A percentile compares a stretch with the other conserved stretches of the same genome.
phyloP scores from a whole-genome alignment of 768 basidiomycete species.

The Lactarius tabidus region DNA sequence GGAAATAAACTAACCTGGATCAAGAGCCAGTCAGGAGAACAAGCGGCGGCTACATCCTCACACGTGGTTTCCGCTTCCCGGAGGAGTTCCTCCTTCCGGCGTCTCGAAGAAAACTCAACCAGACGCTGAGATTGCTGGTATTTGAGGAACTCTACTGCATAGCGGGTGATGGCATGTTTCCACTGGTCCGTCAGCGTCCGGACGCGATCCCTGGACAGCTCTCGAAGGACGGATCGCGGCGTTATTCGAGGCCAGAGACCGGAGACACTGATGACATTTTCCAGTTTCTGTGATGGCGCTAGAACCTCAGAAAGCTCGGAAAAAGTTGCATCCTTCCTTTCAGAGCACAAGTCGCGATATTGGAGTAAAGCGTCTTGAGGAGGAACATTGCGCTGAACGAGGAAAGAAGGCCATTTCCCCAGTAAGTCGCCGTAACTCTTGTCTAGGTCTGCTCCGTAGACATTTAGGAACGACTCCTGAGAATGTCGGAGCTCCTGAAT shows the following conservation, averaged over 20 bases:
- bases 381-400: not conserved
- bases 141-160: slow-evolving; percentile 7
- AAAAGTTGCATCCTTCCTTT: not conserved
- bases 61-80: not conserved
- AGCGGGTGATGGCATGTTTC: not conserved
- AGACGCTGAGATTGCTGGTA: slow-evolving; percentile 12
- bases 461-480: not conserved
- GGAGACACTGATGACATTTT: not conserved
- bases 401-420: not conserved
- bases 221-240: slow-evolving; percentile 10
- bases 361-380: not conserved
- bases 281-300: not conserved
- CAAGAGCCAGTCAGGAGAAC: slow-evolving; percentile 11
- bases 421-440: not conserved
- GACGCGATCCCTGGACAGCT: slow-evolving; percentile 26
- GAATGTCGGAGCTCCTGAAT: not conserved
- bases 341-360: slow-evolving; percentile 1
- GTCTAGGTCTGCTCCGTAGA: not conserved
- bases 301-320: not conserved
- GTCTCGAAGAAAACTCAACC: not conserved
- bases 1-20: slow-evolving; percentile 2
- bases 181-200: slow-evolving; percentile 5
- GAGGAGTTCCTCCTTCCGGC: not conserved
- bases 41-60: not conserved
- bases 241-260: slow-evolving; percentile 18